Evolutionary conservation across 2,329 filamentous ascomycete species (phyloP).

Genomic region (Chrysoporthe austroafricana): DNA sequence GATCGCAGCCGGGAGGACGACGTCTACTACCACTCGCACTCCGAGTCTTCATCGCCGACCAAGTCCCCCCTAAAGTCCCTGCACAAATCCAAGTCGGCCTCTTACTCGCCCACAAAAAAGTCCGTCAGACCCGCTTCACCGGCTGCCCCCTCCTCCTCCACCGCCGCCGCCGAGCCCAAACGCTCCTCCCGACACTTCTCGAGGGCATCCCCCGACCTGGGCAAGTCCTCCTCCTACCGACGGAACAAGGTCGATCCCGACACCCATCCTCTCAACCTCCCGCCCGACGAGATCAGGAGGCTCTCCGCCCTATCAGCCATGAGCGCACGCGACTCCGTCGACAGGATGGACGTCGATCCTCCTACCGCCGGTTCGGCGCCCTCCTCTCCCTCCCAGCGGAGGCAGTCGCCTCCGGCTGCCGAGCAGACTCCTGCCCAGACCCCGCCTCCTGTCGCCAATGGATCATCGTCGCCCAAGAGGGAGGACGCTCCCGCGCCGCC

Average conservation of each 20-base stretch:
- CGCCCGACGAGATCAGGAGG: conserved; percentile 83
- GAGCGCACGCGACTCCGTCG: conserved; percentile 60
- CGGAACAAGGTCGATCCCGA: conserved; percentile 66
- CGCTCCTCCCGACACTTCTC: conserved; percentile 47
- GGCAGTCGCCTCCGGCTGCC: conserved; percentile 43
- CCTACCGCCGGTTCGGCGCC: conserved; percentile 51
- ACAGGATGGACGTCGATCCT: conserved; percentile 72
- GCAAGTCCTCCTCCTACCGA: conserved; percentile 48
- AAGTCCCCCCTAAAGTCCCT: conserved; percentile 38
- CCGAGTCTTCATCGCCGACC: conserved; percentile 40
- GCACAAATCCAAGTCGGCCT: conserved; percentile 34
- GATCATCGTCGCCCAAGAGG: conserved; percentile 44
- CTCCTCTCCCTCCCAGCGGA: conserved; percentile 57
- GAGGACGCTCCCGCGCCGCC: conserved; percentile 68
- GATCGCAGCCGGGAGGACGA: conserved; percentile 41
- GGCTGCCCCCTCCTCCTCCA: conserved; percentile 35
- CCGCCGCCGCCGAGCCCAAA: conserved; percentile 39
- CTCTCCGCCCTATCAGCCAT: conserved; percentile 69
- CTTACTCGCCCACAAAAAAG: conserved; percentile 45
- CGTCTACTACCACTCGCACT: conserved; percentile 29
- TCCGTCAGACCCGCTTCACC: conserved; percentile 39
- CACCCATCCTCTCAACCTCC: conserved; percentile 87
- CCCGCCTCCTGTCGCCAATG: conserved; percentile 56
- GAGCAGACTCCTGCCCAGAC: conserved; percentile 39
- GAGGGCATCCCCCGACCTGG: conserved; percentile 54